Evolutionary conservation across 192 early-diverging fungal species (phyloP).

Genomic region (Backusella macrospora): DNA sequence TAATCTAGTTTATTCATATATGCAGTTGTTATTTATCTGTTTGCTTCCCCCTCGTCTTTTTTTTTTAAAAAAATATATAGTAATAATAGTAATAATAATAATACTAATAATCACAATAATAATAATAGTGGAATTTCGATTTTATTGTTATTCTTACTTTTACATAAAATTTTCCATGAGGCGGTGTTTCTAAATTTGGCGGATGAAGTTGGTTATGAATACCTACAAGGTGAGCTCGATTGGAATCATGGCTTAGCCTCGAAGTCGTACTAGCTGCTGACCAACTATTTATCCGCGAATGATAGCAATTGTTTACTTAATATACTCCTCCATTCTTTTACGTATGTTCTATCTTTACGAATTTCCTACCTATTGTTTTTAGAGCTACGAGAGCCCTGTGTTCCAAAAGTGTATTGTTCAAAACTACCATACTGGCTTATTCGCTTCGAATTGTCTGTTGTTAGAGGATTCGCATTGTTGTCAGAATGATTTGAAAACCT

Average conservation of each 20-base stretch:
- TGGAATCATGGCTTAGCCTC: conserved; percentile 4
- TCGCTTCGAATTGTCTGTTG: conserved; percentile 4
- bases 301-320: neutral
- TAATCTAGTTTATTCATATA: conserved; percentile 19
- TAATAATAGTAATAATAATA: neutral
- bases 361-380: neutral
- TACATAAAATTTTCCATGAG: conserved; percentile 25
- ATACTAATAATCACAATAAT: neutral
- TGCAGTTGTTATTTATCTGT: neutral
- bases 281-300: conserved; percentile 12
- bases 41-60: neutral
- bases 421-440: conserved; percentile 1
- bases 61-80: neutral
- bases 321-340: neutral
- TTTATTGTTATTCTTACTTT: conserved; percentile 22
- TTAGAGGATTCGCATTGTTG: neutral
- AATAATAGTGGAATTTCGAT: neutral
- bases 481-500: conserved; percentile 1
- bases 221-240: neutral
- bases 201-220: conserved; percentile 18
- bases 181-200: neutral
- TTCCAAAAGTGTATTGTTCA: conserved; percentile 14
- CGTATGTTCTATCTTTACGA: neutral
- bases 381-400: neutral
- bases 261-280: neutral